phyloP scores from a whole-genome alignment of 169 alveolate species.

The Theileria parva region DNA sequence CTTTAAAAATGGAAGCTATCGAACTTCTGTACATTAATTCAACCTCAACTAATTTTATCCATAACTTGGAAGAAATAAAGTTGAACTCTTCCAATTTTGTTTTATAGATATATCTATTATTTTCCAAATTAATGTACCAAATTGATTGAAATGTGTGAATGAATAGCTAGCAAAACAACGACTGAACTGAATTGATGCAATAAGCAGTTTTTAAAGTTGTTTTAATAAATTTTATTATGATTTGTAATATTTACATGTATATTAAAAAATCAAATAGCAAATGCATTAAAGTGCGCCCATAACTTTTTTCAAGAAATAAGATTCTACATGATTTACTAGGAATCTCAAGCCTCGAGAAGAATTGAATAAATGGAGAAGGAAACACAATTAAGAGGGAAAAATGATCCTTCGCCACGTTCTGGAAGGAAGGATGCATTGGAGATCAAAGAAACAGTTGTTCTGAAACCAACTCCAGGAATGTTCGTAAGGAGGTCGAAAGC shows the following conservation, averaged over 20 bases:
- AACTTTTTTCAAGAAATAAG: background rate
- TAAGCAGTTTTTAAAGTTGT: too few species aligned
- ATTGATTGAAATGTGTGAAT: too few species aligned
- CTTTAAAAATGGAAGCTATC: background rate
- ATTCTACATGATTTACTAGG: conserved; percentile 10
- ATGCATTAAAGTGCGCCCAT: conserved; percentile 17
- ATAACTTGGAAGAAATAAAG: too few species aligned
- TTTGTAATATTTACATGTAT: background rate
- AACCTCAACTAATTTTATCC: too few species aligned
- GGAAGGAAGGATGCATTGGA: conserved; percentile 2
- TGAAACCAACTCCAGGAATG: conserved; percentile 88
- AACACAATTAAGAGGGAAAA: conserved; percentile 32
- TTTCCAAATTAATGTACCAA: too few species aligned
- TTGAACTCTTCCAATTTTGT: too few species aligned
- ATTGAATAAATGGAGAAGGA: conserved; percentile 23
- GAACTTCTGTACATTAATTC: background rate
- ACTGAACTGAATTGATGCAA: too few species aligned
- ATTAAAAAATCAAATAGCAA: background rate
- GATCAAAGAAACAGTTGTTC: conserved; percentile 25
- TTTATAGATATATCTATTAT: too few species aligned
- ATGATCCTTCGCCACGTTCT: conserved; percentile 21
- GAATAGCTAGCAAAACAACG: too few species aligned
- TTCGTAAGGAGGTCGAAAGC: conserved; percentile 84
- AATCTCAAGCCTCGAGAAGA: background rate
- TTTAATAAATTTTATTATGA: too few species aligned